These are phyloP conservation scores for Tolypocladium ophioglossoides DNA, from an alignment of 2,329 filamentous ascomycete species.

Conservation along the genomic window DNA sequence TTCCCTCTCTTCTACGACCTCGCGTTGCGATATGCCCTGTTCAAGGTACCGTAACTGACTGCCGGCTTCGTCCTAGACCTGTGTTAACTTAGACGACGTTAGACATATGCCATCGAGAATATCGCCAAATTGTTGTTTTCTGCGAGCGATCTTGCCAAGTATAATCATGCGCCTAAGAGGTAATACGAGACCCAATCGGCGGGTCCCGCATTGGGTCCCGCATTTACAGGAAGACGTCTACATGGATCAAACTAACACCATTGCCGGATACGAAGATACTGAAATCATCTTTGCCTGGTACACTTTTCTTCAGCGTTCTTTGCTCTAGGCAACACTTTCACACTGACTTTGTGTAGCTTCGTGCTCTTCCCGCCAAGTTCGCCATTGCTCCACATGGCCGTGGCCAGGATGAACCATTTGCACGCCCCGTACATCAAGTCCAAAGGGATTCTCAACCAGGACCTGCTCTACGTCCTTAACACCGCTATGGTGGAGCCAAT, in stretches of 20 bases:
- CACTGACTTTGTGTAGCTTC: conserved; percentile 13
- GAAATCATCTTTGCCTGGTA: conserved; percentile 25
- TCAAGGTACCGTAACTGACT: conserved; percentile 20
- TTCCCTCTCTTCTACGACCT: conserved; percentile 28
- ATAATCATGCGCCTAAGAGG: conserved; percentile 22
- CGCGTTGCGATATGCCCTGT: conserved; percentile 27
- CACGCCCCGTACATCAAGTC: conserved; percentile 24
- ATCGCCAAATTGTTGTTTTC: conserved; percentile 25
- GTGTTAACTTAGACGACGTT: not conserved
- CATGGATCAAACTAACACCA: not conserved
- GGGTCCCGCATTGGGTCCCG: not conserved
- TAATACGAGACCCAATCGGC: conserved; percentile 5
- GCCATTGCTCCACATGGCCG: conserved; percentile 19
- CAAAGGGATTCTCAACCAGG: conserved; percentile 25
- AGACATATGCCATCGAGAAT: conserved; percentile 30
- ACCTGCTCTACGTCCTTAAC: conserved; percentile 29
- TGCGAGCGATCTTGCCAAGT: conserved; percentile 23
- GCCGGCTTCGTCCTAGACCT: not conserved
- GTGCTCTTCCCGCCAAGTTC: conserved; percentile 17
- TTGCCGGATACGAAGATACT: conserved; percentile 30
- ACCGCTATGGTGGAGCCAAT: conserved; percentile 58
- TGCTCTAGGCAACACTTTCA: not conserved
- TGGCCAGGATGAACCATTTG: conserved; percentile 29
- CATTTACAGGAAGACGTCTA: not conserved
- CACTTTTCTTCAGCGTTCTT: conserved; percentile 1